A percentile compares a stretch with the other conserved stretches of the same genome.
Conservation (phyloP, 352 stramenopile genomes). For the Phytophthora cactorum region DNA sequence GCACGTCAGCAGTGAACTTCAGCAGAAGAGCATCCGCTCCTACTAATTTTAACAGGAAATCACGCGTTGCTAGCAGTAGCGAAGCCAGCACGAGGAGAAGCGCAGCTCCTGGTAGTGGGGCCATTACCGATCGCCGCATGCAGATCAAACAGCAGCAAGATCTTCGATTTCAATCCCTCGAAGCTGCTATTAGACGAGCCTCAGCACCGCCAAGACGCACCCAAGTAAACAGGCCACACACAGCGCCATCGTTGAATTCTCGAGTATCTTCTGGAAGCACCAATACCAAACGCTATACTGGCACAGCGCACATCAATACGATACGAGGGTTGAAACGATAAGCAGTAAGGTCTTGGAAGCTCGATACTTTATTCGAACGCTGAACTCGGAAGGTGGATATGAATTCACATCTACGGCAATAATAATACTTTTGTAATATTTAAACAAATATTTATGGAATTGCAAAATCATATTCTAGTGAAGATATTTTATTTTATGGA, state of each 20-base stretch:
- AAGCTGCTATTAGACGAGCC: conserved; percentile 40
- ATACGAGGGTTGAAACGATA: conserved; percentile 38
- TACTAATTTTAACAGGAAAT: conserved; percentile 6
- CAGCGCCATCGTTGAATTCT: neutral
- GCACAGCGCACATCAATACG: conserved; percentile 38
- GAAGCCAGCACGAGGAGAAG: conserved; percentile 8
- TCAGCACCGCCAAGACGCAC: conserved; percentile 1
- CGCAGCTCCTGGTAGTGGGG: conserved; percentile 1
- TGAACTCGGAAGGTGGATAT: no score
- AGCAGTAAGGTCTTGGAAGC: neutral
- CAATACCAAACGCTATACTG: conserved; percentile 13
- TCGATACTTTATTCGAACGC: neutral
- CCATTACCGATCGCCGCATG: conserved; percentile 12
- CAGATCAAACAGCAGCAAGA: conserved; percentile 43
- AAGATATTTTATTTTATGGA: no score
- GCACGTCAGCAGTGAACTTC: neutral
- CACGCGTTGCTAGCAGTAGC: conserved; percentile 3
- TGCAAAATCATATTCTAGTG: no score
- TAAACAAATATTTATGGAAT: no score
- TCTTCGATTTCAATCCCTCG: conserved; percentile 44
- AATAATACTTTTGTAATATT: no score
- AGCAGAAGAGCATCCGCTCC: neutral
- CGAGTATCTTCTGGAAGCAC: conserved; percentile 5
- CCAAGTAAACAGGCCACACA: conserved; percentile 3
- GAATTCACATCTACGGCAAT: no score